A percentile compares a stretch with the other conserved stretches of the same genome.
These are phyloP conservation scores for Phaeophleospora eucalypticola DNA, from an alignment of 2,329 filamentous ascomycete species.

Conservation along the genomic window DNA sequence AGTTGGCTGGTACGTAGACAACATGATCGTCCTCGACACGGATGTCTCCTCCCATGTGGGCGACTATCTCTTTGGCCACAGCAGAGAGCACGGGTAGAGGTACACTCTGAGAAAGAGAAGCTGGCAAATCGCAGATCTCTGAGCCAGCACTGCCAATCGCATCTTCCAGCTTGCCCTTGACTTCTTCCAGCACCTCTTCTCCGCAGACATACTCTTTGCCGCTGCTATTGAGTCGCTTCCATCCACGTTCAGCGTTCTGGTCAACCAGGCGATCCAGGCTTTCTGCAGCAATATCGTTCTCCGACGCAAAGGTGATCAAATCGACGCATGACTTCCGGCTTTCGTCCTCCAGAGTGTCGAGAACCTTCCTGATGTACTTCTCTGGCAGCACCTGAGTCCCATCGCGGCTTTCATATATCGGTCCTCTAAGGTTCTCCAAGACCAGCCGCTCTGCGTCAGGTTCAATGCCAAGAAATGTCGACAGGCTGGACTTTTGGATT, in stretches of 20 bases:
- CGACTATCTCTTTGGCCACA: slow-evolving; percentile 1
- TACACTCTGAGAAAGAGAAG: slow-evolving; percentile 5
- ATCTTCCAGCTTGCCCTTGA: slow-evolving; percentile 5
- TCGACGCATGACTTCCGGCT: slow-evolving; percentile 2
- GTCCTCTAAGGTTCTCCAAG: not conserved
- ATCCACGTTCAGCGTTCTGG: not conserved
- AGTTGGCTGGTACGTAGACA: slow-evolving; percentile 9
- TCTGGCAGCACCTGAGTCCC: not conserved
- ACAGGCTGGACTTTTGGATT: slow-evolving; percentile 7
- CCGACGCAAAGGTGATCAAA: slow-evolving; percentile 4
- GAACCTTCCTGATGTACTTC: not conserved
- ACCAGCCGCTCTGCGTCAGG: slow-evolving; percentile 4
- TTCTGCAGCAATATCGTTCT: slow-evolving; percentile 3
- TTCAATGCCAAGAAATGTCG: slow-evolving; percentile 8
- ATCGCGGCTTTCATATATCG: not conserved
- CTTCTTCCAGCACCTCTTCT: not conserved
- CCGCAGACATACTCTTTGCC: slow-evolving; percentile 4
- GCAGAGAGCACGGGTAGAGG: slow-evolving; percentile 3
- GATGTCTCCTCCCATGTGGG: slow-evolving; percentile 7
- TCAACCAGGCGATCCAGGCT: slow-evolving; percentile 5
- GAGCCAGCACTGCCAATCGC: slow-evolving; percentile 7
- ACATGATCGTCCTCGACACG: slow-evolving; percentile 5
- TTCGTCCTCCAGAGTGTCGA: slow-evolving; percentile 1
- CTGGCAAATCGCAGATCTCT: slow-evolving; percentile 9
- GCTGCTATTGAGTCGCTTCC: slow-evolving; percentile 2